Conservation (phyloP, 208 protist genomes). For the Novymonas esmeraldas region DNA sequence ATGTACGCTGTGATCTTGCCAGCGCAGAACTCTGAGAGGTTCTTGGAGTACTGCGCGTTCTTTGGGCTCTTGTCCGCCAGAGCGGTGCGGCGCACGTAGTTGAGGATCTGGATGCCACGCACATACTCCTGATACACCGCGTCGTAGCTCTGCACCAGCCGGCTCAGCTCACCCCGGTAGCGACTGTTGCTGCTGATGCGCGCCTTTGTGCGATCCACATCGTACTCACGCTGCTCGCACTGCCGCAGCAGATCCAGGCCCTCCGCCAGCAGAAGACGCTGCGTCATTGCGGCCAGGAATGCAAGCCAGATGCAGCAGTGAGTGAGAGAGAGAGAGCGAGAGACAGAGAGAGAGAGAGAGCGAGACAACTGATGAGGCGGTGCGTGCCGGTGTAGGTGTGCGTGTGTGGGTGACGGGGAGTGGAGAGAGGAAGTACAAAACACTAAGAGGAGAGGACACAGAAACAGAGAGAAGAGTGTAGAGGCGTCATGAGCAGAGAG, state of each 20-base stretch:
- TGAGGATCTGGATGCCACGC: slow-evolving; percentile 71
- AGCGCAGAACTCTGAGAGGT: slow-evolving; percentile 63
- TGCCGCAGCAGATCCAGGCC: slow-evolving; percentile 73
- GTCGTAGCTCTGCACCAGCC: slow-evolving; percentile 61
- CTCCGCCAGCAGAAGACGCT: slow-evolving; percentile 80
- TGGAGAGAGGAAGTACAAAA: too few relatives aligned
- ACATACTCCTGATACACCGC: slow-evolving; percentile 64
- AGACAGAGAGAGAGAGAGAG: background rate
- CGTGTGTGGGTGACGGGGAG: too few relatives aligned
- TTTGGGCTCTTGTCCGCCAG: slow-evolving; percentile 39
- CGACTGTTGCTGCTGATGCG: slow-evolving; percentile 47
- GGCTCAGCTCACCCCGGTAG: slow-evolving; percentile 47
- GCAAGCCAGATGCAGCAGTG: background rate
- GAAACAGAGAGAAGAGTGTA: too few relatives aligned
- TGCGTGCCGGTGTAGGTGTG: too few relatives aligned
- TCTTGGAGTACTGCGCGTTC: slow-evolving; percentile 48
- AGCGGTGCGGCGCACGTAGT: slow-evolving; percentile 70
- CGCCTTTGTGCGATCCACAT: slow-evolving; percentile 54
- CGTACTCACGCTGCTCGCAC: slow-evolving; percentile 74
- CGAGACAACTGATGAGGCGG: too few relatives aligned
- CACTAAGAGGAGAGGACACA: background rate
- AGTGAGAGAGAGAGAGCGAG: background rate
- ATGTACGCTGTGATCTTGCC: slow-evolving; percentile 77
- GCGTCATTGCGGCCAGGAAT: slow-evolving; percentile 44
- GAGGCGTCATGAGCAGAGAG: background rate